Evolutionary conservation across 495 filamentous ascomycete genomes (phyloP).

Genomic region (Darksidea phi): DNA sequence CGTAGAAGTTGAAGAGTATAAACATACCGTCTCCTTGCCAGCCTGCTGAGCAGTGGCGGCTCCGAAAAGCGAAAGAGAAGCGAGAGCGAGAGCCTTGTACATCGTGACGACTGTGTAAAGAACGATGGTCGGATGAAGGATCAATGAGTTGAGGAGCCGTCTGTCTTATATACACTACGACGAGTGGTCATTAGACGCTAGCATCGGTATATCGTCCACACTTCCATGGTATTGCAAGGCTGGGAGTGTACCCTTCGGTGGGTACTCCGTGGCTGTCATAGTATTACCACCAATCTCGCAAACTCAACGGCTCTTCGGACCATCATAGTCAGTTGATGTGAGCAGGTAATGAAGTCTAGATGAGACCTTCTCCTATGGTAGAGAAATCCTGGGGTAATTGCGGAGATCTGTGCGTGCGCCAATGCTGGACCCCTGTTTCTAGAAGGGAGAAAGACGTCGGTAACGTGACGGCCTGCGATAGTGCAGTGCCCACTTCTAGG

Average conservation of each 20-base stretch:
- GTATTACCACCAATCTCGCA: slow-evolving; percentile 23
- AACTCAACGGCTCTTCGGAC: slow-evolving; percentile 30
- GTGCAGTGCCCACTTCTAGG: slow-evolving; percentile 4
- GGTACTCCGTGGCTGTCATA: background rate
- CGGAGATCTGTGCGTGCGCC: slow-evolving; percentile 31
- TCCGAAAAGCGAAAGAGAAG: slow-evolving; percentile 34
- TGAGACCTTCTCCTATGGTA: slow-evolving; percentile 23
- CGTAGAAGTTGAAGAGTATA: background rate
- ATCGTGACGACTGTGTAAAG: slow-evolving; percentile 22
- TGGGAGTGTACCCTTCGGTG: slow-evolving; percentile 4
- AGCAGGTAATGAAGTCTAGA: slow-evolving; percentile 26
- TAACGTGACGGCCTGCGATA: slow-evolving; percentile 25
- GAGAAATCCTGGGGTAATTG: slow-evolving; percentile 35
- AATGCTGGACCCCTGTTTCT: slow-evolving; percentile 15
- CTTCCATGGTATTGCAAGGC: slow-evolving; percentile 2
- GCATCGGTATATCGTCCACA: slow-evolving; percentile 1
- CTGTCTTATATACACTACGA: slow-evolving; percentile 23
- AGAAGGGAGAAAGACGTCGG: slow-evolving; percentile 26
- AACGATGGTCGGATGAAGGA: slow-evolving; percentile 20
- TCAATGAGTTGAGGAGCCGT: background rate
- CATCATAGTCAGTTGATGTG: slow-evolving; percentile 5
- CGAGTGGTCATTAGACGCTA: background rate
- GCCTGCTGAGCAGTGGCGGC: slow-evolving; percentile 36
- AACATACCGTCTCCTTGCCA: slow-evolving; percentile 28
- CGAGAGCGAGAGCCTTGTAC: slow-evolving; percentile 33